A percentile compares a stretch with the other conserved stretches of the same genome.
These are phyloP conservation scores for Solanum piurae DNA, from an alignment of 257 asterid genomes.

Conservation along the genomic window DNA sequence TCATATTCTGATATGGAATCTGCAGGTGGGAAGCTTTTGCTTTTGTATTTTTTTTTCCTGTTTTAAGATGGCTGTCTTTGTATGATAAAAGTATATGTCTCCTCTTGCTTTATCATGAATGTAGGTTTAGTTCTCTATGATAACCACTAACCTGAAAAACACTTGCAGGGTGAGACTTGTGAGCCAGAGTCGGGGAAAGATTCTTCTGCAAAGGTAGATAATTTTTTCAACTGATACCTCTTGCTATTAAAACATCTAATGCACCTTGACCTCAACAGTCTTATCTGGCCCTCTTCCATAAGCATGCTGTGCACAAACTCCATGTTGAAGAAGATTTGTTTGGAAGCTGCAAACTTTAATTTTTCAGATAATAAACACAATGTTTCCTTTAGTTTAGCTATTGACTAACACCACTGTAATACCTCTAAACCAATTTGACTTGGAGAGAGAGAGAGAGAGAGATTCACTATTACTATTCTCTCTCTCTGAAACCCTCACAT, in stretches of 20 bases:
- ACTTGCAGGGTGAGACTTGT: constrained; percentile 73
- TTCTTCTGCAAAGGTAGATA: constrained; percentile 54
- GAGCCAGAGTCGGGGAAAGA: constrained; percentile 68
- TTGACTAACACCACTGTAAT: background rate
- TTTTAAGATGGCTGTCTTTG: background rate
- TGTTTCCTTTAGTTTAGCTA: background rate
- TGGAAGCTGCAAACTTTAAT: background rate
- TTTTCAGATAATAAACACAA: background rate
- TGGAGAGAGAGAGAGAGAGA: background rate
- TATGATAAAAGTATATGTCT: background rate
- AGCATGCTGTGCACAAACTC: background rate
- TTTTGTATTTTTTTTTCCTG: background rate
- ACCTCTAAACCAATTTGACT: background rate
- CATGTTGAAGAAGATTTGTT: background rate
- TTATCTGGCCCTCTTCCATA: background rate
- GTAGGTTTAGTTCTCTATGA: constrained; percentile 14
- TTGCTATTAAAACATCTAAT: background rate
- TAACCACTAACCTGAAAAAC: constrained; percentile 9
- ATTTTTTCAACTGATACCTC: background rate
- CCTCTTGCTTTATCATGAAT: constrained; percentile 1
- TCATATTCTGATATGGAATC: constrained; percentile 96
- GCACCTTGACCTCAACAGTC: background rate
- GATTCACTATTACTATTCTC: background rate
- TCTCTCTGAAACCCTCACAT: background rate
- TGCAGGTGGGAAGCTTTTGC: constrained; percentile 49